Evolutionary conservation across 78 protist genomes (phyloP).

Genomic region (Isochrysis galbana): DNA sequence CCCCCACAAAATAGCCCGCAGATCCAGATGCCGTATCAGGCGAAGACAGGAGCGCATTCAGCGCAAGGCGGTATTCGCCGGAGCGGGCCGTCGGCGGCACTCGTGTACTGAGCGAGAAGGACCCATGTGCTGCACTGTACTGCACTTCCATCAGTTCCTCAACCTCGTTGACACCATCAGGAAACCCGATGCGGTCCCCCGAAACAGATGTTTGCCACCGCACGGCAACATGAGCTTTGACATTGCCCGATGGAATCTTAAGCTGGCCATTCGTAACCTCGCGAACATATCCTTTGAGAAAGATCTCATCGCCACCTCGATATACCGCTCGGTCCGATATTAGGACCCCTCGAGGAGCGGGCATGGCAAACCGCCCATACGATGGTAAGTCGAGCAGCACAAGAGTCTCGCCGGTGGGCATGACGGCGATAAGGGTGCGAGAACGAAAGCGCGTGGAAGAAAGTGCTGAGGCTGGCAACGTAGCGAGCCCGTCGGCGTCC

Average conservation of each 20-base stretch:
- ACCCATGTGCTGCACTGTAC: not conserved
- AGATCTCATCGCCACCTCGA: not conserved
- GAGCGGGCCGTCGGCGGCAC: not conserved
- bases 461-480: not conserved
- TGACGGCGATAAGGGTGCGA: not conserved
- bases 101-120: not conserved
- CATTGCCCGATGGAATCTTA: not conserved
- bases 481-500: not conserved
- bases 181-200: too few species aligned
- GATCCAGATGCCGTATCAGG: too few species aligned
- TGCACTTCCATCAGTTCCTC: not conserved
- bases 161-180: too few species aligned
- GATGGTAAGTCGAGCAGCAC: not conserved
- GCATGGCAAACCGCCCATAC: not conserved
- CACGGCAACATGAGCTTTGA: not conserved
- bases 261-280: not conserved
- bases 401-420: not conserved
- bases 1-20: too few species aligned
- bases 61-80: not conserved
- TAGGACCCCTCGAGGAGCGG: not conserved
- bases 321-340: not conserved
- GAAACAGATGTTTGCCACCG: too few species aligned
- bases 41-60: not conserved
- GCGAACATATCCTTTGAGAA: slow-evolving; percentile 4
- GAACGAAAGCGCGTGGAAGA: too few species aligned